Evolutionary conservation across 441 rosid species (phyloP).

Genomic region (Gossypium trilobum): DNA sequence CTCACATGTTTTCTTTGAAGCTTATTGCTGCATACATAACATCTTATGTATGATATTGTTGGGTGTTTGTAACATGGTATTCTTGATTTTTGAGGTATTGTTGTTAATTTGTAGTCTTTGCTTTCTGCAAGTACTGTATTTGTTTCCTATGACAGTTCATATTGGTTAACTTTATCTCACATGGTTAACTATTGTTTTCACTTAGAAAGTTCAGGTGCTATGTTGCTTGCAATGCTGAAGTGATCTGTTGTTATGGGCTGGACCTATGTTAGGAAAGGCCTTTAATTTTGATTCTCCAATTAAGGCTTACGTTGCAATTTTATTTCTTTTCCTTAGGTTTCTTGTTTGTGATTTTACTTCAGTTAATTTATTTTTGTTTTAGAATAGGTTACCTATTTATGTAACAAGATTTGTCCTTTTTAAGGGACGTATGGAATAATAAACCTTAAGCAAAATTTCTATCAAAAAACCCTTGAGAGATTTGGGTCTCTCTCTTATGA

Average conservation of each 20-base stretch:
- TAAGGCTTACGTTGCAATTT: too few species aligned
- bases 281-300: too few species aligned
- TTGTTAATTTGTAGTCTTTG: not conserved
- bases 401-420: too few species aligned
- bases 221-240: not conserved
- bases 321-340: too few species aligned
- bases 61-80: not conserved
- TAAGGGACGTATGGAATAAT: too few species aligned
- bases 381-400: too few species aligned
- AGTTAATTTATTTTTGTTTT: too few species aligned
- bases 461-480: too few species aligned
- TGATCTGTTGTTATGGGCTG: not conserved
- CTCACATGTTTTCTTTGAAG: not conserved
- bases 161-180: not conserved
- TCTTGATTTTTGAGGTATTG: not conserved
- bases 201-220: not conserved
- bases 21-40: not conserved
- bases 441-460: too few species aligned
- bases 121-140: not conserved
- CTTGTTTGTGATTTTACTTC: too few species aligned
- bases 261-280: too few species aligned
- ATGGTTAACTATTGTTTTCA: not conserved
- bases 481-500: too few species aligned
- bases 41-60: not conserved
- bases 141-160: not conserved